phyloP scores from a whole-genome alignment of 2,329 filamentous ascomycete genomes.

The Cylindrodendrum hubeiense region DNA sequence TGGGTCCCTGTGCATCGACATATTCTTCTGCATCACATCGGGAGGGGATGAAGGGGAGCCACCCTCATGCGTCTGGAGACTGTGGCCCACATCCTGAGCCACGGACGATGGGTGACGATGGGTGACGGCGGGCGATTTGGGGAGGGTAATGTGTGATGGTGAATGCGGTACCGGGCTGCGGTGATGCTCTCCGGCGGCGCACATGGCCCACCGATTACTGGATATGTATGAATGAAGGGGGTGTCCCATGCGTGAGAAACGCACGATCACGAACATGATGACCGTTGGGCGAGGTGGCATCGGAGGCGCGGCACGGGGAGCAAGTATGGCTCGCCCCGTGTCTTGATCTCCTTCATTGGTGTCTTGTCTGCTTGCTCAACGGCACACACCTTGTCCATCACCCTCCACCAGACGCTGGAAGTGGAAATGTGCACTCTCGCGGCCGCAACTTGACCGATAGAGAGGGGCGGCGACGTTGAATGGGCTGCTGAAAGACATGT shows the following conservation, averaged over 20 bases:
- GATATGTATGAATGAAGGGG: background rate
- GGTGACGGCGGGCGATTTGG: slow-evolving; percentile 6
- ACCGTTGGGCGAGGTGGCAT: slow-evolving; percentile 26
- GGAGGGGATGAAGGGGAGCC: slow-evolving; percentile 30
- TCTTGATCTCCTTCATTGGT: slow-evolving; percentile 14
- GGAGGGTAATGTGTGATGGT: slow-evolving; percentile 5
- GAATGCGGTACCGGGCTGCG: background rate
- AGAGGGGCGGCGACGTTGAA: slow-evolving; percentile 1
- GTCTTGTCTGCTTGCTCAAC: slow-evolving; percentile 15
- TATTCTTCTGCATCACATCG: slow-evolving; percentile 41
- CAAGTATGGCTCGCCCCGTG: slow-evolving; percentile 12
- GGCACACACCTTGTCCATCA: slow-evolving; percentile 23
- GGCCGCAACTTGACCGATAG: slow-evolving; percentile 11
- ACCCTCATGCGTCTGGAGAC: slow-evolving; percentile 36
- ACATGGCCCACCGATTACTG: slow-evolving; percentile 10
- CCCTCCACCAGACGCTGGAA: slow-evolving; percentile 27
- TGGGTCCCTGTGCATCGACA: slow-evolving; percentile 38
- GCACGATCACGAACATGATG: slow-evolving; percentile 15
- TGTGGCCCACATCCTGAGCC: slow-evolving; percentile 20
- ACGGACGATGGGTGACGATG: slow-evolving; percentile 7
- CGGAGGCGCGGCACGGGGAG: slow-evolving; percentile 25
- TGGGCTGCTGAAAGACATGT: slow-evolving; percentile 7
- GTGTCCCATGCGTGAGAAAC: slow-evolving; percentile 19
- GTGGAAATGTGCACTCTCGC: slow-evolving; percentile 15
- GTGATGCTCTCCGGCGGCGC: slow-evolving; percentile 12